Evolutionary conservation across 192 early-diverging fungal genomes (phyloP).

Genomic region (Coemansia sp.): DNA sequence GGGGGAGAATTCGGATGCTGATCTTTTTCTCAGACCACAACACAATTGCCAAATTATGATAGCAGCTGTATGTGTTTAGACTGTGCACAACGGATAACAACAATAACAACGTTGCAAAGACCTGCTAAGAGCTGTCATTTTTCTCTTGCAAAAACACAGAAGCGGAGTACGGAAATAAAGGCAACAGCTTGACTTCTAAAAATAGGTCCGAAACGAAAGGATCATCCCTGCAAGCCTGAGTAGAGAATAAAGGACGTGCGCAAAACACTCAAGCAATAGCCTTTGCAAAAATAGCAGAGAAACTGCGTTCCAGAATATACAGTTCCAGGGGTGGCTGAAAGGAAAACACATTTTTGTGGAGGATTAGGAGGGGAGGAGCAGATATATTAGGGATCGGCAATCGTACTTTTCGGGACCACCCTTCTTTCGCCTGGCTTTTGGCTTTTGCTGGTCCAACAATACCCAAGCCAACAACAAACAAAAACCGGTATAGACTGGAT

Average conservation of each 20-base stretch:
- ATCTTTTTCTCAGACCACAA: too few species aligned
- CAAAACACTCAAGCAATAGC: not conserved
- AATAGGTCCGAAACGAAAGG: not conserved
- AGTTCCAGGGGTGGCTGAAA: not conserved
- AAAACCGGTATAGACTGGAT: not conserved
- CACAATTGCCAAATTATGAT: too few species aligned
- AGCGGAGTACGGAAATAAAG: not conserved
- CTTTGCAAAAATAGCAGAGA: not conserved
- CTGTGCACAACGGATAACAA: too few species aligned
- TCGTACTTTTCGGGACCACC: constrained; percentile 3
- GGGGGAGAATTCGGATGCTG: too few species aligned
- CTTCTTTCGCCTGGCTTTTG: not conserved
- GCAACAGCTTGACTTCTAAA: not conserved
- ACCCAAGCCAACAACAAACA: not conserved
- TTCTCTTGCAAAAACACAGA: not conserved
- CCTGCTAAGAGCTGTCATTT: too few species aligned
- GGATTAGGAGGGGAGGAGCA: not conserved
- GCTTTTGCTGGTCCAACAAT: constrained; percentile 1
- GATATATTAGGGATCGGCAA: constrained; percentile 12
- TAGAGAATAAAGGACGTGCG: constrained; percentile 6
- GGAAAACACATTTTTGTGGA: not conserved
- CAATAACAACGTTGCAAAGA: too few species aligned
- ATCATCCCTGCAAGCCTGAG: not conserved
- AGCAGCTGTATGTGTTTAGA: too few species aligned
- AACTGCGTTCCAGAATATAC: not conserved